phyloP scores from a whole-genome alignment of 192 early-diverging fungal species.

The Coemansia sp. region DNA sequence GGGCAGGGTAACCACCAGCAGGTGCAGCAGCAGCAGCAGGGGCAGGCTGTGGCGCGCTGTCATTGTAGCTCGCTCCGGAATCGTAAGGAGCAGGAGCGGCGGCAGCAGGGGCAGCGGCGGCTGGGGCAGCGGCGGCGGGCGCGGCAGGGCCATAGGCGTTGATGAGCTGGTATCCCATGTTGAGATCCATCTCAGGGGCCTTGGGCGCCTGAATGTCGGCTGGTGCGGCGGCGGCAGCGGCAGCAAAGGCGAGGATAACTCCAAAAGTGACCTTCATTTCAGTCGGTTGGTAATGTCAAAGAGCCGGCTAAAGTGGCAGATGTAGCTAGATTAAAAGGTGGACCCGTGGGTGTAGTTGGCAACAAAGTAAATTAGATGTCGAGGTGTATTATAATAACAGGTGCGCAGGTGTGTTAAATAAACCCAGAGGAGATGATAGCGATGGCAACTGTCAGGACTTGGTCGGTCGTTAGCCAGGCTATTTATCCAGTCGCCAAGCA shows the following conservation, averaged over 20 bases:
- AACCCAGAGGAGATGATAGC: slow-evolving; percentile 12
- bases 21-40: slow-evolving; percentile 15
- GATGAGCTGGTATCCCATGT: slow-evolving; percentile 24
- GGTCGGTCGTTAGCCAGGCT: not conserved
- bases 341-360: not conserved
- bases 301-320: not conserved
- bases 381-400: slow-evolving; percentile 13
- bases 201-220: slow-evolving; percentile 33
- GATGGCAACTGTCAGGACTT: not conserved
- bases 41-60: not conserved
- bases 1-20: not conserved
- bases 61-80: not conserved
- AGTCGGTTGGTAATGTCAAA: slow-evolving; percentile 10
- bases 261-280: slow-evolving; percentile 56
- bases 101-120: not conserved
- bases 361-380: slow-evolving; percentile 5
- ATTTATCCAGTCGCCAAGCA: slow-evolving; percentile 6
- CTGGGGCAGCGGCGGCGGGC: not conserved
- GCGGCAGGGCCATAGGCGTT: slow-evolving; percentile 17
- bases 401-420: slow-evolving; percentile 12
- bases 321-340: not conserved
- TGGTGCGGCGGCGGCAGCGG: slow-evolving; percentile 43
- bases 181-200: slow-evolving; percentile 11
- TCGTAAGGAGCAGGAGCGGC: not conserved
- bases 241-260: slow-evolving; percentile 35